Conservation (phyloP, 2,329 filamentous ascomycete species). For the Harringtonia aguacate region DNA sequence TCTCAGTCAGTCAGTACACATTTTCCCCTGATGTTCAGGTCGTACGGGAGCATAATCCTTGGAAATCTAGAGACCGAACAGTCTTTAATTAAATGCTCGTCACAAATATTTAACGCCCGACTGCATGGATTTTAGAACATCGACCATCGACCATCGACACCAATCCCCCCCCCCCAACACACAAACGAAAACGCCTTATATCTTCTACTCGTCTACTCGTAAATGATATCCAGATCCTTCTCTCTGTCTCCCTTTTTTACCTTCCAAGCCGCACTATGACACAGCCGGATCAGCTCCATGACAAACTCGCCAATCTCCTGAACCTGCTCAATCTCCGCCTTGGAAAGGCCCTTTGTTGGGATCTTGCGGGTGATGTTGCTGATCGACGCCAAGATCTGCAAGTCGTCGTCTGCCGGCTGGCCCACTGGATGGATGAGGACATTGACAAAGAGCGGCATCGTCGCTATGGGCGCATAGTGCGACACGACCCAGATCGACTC, state of each 20-base stretch:
- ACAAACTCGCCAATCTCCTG: slow-evolving; percentile 1
- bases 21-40: too few species aligned
- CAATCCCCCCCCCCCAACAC: too few species aligned
- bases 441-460: background rate
- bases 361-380: background rate
- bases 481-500: background rate
- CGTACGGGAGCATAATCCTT: too few species aligned
- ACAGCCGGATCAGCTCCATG: background rate
- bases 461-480: background rate
- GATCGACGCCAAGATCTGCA: background rate
- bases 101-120: too few species aligned
- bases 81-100: too few species aligned
- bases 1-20: too few species aligned
- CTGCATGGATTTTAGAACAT: too few species aligned
- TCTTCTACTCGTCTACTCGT: background rate
- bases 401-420: background rate
- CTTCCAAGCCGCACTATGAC: background rate
- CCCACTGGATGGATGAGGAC: background rate
- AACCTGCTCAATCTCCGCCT: background rate
- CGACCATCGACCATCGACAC: too few species aligned
- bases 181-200: too few species aligned
- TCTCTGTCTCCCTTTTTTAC: background rate
- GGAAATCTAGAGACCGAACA: too few species aligned
- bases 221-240: background rate
- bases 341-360: background rate